These are phyloP conservation scores for Neopestalotiopsis clavispora DNA, from an alignment of 2,329 filamentous ascomycete genomes.

Conservation along the genomic window DNA sequence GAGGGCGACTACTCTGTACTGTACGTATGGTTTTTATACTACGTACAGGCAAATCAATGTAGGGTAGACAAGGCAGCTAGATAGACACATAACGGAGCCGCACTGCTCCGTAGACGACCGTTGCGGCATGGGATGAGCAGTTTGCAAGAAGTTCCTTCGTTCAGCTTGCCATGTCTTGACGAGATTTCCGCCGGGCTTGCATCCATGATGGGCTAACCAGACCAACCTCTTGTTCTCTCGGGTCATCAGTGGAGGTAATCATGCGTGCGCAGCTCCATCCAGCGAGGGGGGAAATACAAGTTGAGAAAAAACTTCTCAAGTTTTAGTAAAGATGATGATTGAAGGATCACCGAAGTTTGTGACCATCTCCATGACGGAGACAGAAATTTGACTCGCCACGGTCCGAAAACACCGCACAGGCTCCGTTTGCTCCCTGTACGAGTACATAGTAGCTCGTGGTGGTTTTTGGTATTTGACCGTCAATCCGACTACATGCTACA, in stretches of 20 bases:
- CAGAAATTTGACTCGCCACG: conserved; percentile 6
- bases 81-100: neutral
- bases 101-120: neutral
- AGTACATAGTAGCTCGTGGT: no score
- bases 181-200: neutral
- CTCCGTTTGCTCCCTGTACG: neutral
- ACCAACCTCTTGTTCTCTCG: neutral
- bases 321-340: neutral
- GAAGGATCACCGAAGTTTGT: conserved; percentile 2
- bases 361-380: neutral
- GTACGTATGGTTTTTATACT: no score
- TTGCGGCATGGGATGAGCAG: neutral
- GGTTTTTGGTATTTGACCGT: neutral
- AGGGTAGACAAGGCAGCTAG: no score
- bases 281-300: neutral
- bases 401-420: conserved; percentile 14
- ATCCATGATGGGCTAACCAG: neutral
- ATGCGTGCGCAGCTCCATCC: neutral
- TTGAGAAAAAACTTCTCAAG: neutral
- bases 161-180: conserved; percentile 2
- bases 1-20: neutral
- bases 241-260: neutral
- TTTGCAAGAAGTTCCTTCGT: neutral
- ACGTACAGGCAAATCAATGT: neutral
- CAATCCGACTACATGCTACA: neutral